Evolutionary conservation across 805 yeast species (phyloP), one percentile per base, ranked within the genome.

Genomic region (Vanderwaltozyma verrucispora): DNA sequence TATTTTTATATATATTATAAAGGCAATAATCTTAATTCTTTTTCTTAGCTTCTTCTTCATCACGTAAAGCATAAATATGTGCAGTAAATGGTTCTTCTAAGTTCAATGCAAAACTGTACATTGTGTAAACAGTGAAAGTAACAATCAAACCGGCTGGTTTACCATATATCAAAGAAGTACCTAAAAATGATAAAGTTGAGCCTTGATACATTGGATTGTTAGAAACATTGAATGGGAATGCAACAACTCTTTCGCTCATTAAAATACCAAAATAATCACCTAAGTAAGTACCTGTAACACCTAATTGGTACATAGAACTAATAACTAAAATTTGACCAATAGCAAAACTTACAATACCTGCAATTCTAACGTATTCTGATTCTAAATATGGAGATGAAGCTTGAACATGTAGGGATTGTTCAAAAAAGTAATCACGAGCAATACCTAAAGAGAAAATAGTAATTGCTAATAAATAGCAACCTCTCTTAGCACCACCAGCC

Each of bases 181-280:
- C 98, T 54, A 92, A 65, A 69, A 92, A 92, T 36, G 94, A 77
- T 47, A 89, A 65, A 17, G 88, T 74, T 9, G 95, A 83, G 13
- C 98, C 98, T 54, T 82, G 80, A 63, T 92, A 92, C 98, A 92
- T 92, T 46, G 98, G 98, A 62, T 92, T 89, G 53, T 86, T 80
- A 46, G 79, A 72, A 39, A 88, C 75, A 51, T 79, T 88, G 72
- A 92, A 92, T 13, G 98, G 98, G 72, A 92, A 92, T 1, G 82
- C 77, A 14, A 89, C 80, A 42, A 92, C 95, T 54, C 95, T 74
- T 46, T 83, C 74, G 44, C 79, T 77, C 92, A 89, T 92, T 50
- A 92, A 71, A 51, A 92, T 88, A 2, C 97, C 97, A 62, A 92
- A 92, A 64, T 92, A 94, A 61, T 92, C 98, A 30, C 98, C 98